These are phyloP conservation scores for Phyllosticta citriasiana DNA, from an alignment of 2,329 filamentous ascomycete genomes.

Conservation along the genomic window DNA sequence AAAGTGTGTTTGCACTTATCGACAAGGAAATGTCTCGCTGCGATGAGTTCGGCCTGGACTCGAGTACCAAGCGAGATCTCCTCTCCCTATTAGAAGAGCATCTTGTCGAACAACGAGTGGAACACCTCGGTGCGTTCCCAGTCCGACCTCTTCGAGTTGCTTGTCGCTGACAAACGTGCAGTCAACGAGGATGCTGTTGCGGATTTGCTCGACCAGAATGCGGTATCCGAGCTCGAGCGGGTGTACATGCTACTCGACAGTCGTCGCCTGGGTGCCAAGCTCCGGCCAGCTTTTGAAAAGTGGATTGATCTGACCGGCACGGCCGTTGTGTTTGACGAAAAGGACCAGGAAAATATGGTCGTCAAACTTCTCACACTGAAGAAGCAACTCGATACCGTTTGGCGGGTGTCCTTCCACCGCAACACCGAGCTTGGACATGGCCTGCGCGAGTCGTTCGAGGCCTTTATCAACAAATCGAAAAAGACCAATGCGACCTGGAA, in stretches of 20 bases:
- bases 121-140: slow-evolving; percentile 23
- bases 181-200: slow-evolving; percentile 58
- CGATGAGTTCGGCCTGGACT: slow-evolving; percentile 71
- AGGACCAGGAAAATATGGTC: slow-evolving; percentile 77
- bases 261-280: slow-evolving; percentile 56
- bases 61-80: slow-evolving; percentile 68
- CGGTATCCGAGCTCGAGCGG: slow-evolving; percentile 59
- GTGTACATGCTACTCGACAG: slow-evolving; percentile 71
- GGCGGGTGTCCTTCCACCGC: slow-evolving; percentile 64
- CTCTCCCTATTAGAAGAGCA: slow-evolving; percentile 63
- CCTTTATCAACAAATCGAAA: slow-evolving; percentile 83
- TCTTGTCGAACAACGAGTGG: slow-evolving; percentile 59
- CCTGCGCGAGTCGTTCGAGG: slow-evolving; percentile 75
- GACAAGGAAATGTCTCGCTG: slow-evolving; percentile 64
- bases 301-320: slow-evolving; percentile 72
- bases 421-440: slow-evolving; percentile 69
- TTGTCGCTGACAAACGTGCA: slow-evolving; percentile 25
- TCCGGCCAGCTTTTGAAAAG: slow-evolving; percentile 64
- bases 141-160: neutral
- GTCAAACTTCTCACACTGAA: slow-evolving; percentile 72
- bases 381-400: slow-evolving; percentile 64
- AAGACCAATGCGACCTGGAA: slow-evolving; percentile 62
- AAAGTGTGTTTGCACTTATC: slow-evolving; percentile 58
- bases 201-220: slow-evolving; percentile 61
- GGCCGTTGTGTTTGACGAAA: slow-evolving; percentile 68